Percentiles rank a stretch among this genome's conserved stretches.
phyloP scores from a whole-genome alignment of 1,284 basidiomycete genomes.

The Omphalotus olearius region DNA sequence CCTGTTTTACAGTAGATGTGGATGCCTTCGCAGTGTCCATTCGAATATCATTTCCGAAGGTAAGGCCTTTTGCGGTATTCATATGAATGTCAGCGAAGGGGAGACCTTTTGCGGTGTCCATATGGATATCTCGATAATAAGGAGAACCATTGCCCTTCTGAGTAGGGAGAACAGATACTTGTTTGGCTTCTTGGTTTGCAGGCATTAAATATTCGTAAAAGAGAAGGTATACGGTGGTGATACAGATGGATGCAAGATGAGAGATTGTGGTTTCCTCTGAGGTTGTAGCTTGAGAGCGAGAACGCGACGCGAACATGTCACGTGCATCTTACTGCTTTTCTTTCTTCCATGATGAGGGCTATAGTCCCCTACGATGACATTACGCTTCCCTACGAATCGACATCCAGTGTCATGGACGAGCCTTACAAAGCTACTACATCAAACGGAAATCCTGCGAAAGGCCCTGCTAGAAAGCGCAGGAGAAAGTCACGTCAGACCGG shows the following conservation, averaged over 20 bases:
- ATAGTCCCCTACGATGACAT: slow-evolving; percentile 57
- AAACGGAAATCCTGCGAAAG: slow-evolving; percentile 12
- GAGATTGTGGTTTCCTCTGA: too few species aligned
- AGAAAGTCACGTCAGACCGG: slow-evolving; percentile 20
- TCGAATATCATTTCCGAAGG: slow-evolving; percentile 47
- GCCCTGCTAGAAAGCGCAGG: slow-evolving; percentile 49
- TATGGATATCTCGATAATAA: slow-evolving; percentile 50
- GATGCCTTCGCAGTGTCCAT: slow-evolving; percentile 64
- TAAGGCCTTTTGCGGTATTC: slow-evolving; percentile 57
- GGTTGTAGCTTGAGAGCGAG: too few species aligned
- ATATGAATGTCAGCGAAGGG: slow-evolving; percentile 56
- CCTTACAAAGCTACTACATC: slow-evolving; percentile 13
- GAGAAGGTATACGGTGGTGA: too few species aligned
- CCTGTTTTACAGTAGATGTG: slow-evolving; percentile 48
- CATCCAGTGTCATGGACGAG: slow-evolving; percentile 12
- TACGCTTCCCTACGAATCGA: slow-evolving; percentile 33
- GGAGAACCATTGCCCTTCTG: slow-evolving; percentile 5
- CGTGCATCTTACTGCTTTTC: background rate
- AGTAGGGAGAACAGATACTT: slow-evolving; percentile 16
- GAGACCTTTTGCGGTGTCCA: slow-evolving; percentile 65
- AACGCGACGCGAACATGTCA: too few species aligned
- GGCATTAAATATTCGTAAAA: slow-evolving; percentile 2
- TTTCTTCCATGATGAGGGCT: slow-evolving; percentile 29
- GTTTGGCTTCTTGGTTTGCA: slow-evolving; percentile 5
- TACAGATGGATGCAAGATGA: too few species aligned